These are phyloP conservation scores for Luzula sylvatica DNA, from an alignment of 176 grass and related monocot species.

Conservation along the genomic window DNA sequence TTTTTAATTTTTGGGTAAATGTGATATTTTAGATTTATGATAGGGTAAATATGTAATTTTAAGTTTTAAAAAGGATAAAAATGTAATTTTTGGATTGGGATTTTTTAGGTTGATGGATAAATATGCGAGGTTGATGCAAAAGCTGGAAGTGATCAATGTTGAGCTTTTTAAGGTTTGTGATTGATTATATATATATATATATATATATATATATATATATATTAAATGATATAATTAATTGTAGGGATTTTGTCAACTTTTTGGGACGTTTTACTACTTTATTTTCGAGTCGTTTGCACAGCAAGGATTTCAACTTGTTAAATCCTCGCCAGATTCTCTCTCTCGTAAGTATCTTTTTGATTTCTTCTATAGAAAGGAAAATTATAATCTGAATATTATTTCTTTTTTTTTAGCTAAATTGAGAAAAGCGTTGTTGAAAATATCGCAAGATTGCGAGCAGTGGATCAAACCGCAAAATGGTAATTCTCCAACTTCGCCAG, in stretches of 20 bases:
- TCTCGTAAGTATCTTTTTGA: conserved; percentile 42
- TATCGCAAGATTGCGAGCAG: conserved; percentile 93
- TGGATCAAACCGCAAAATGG: conserved; percentile 71
- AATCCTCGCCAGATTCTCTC: conserved; percentile 43
- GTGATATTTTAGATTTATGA: no score
- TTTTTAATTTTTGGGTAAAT: no score
- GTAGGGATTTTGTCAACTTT: conserved; percentile 83
- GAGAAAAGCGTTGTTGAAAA: conserved; percentile 83
- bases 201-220: no score
- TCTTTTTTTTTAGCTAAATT: conserved; percentile 49
- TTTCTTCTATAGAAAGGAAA: neutral
- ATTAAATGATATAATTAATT: conserved; percentile 26
- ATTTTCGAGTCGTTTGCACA: conserved; percentile 88
- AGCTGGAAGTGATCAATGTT: conserved; percentile 85
- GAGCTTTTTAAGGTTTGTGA: conserved; percentile 88
- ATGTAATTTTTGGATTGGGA: no score
- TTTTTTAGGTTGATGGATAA: conserved; percentile 97
- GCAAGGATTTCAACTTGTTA: conserved; percentile 50
- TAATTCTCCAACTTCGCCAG: conserved; percentile 47
- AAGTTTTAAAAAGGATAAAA: no score
- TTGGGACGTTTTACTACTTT: conserved; percentile 89
- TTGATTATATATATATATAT: conserved; percentile 25
- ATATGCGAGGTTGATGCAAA: conserved; percentile 98
- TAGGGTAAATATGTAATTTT: no score
- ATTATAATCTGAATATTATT: no score